Evolutionary conservation across 2,329 filamentous ascomycete genomes (phyloP).

Genomic region (Cytospora chrysosperma): DNA sequence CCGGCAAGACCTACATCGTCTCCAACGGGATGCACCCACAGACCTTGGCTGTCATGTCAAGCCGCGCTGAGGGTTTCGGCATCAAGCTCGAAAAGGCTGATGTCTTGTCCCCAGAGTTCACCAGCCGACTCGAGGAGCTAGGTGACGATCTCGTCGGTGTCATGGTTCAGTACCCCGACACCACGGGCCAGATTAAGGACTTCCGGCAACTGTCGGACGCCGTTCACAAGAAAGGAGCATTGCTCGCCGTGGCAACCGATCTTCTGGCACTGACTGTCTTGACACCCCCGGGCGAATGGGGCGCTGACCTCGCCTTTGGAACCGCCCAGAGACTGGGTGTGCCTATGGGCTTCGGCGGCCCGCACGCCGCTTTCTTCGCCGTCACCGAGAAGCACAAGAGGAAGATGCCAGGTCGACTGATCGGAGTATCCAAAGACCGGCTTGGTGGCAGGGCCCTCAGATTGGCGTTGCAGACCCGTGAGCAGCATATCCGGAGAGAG

Average conservation of each 20-base stretch:
- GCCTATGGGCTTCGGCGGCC: conserved; percentile 86
- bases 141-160: conserved; percentile 85
- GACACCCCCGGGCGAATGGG: conserved; percentile 89
- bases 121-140: conserved; percentile 66
- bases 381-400: conserved; percentile 89
- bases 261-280: conserved; percentile 82
- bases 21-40: conserved; percentile 81
- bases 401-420: conserved; percentile 86
- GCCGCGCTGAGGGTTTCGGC: conserved; percentile 87
- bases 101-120: conserved; percentile 60
- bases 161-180: conserved; percentile 93
- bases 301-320: conserved; percentile 92
- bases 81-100: conserved; percentile 76
- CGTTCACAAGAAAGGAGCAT: conserved; percentile 74
- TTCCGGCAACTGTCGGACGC: conserved; percentile 71
- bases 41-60: conserved; percentile 79
- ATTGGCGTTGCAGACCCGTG: conserved; percentile 84
- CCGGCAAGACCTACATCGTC: conserved; percentile 79
- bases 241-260: conserved; percentile 87
- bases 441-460: conserved; percentile 78
- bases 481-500: conserved; percentile 94
- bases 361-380: conserved; percentile 96
- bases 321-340: conserved; percentile 90
- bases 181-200: conserved; percentile 75
- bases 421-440: conserved; percentile 89